phyloP scores from a whole-genome alignment of 768 basidiomycete genomes.

The Suillus paluster region DNA sequence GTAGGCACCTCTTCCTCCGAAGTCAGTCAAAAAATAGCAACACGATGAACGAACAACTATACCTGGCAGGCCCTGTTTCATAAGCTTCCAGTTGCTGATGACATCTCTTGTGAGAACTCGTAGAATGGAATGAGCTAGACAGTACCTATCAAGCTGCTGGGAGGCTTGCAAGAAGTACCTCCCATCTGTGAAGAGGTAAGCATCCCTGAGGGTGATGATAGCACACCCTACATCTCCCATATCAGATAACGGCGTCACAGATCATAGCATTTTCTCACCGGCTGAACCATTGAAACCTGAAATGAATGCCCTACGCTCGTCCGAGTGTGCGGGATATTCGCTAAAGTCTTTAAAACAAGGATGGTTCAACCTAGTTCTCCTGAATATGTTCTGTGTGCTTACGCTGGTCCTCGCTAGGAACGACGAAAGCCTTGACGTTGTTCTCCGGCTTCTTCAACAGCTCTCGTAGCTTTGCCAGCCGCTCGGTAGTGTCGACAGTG shows the following conservation, averaged over 20 bases:
- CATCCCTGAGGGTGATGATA: slow-evolving; percentile 69
- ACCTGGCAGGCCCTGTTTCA: slow-evolving; percentile 91
- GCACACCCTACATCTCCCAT: slow-evolving; percentile 65
- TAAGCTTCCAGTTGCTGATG: slow-evolving; percentile 85
- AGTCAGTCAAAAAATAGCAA: slow-evolving; percentile 21
- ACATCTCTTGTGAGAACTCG: neutral
- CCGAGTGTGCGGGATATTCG: slow-evolving; percentile 86
- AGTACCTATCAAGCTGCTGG: slow-evolving; percentile 84
- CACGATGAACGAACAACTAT: slow-evolving; percentile 15
- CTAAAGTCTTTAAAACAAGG: slow-evolving; percentile 66
- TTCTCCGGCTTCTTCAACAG: slow-evolving; percentile 64
- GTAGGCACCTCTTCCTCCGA: slow-evolving; percentile 71
- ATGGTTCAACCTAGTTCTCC: slow-evolving; percentile 1
- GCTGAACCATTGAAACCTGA: slow-evolving; percentile 96
- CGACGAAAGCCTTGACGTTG: slow-evolving; percentile 73
- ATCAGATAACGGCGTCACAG: slow-evolving; percentile 6
- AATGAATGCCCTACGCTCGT: slow-evolving; percentile 85
- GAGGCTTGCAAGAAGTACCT: slow-evolving; percentile 93
- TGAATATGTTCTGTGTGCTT: slow-evolving; percentile 34
- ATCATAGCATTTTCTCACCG: slow-evolving; percentile 48
- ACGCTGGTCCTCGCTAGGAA: slow-evolving; percentile 96
- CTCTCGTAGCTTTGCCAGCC: slow-evolving; percentile 66
- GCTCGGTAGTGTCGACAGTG: slow-evolving; percentile 64
- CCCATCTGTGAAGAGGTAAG: slow-evolving; percentile 93
- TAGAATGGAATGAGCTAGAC: neutral